Base-by-base conservation (phyloP, 352 stramenopile species). In the Pythium dissotocum region DNA sequence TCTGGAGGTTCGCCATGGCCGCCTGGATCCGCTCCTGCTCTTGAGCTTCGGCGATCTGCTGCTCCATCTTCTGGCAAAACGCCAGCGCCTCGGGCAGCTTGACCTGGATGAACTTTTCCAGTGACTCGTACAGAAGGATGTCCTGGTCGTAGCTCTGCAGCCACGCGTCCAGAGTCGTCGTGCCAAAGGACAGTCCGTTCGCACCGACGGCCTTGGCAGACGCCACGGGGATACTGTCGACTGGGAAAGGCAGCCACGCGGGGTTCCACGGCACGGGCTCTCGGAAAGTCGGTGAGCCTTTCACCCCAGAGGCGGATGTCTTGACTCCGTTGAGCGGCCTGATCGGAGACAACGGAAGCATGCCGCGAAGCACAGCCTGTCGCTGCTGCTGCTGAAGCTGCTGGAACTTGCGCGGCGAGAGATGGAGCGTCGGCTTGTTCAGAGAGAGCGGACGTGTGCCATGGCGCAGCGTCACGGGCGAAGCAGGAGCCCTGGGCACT, bases 51-150 rank as follows among this genome's bases (percentile, higher is more conserved):
- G 30, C 53, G 54, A 72, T 60, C 13, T 72, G 66, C 28, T 59
- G 40, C 51, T 78, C 66, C 38, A 84, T 69, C 53, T 86, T 88
- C 2, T 76, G 72, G 46, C 63, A 80, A 26, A 86, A 78, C 14
- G 65, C 72, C 8, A 84, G 69, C 10, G 78, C 78, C 40, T 88
- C 80, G 1, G 77, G 73, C 6, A 88, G 52, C 49, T 88, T 88
- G 52, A 83, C 74, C 18, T 83, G 69, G 4, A 63, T 54, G 42
- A 88, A 85, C 33, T 68, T 62, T 40, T 82, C 80, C 4, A 88
- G 68, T 4, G 80, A 88, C 51, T 88, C 80, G 44, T 71, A 86
- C n/a, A 67, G 54, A 24, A 77, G 40, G 28, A 83, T 70, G 12
- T 86, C 77, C 10, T 75, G 63, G 44, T 88, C 80, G 58, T 82